phyloP scores from a whole-genome alignment of 768 basidiomycete genomes.

The Naematelia aurantialba region DNA sequence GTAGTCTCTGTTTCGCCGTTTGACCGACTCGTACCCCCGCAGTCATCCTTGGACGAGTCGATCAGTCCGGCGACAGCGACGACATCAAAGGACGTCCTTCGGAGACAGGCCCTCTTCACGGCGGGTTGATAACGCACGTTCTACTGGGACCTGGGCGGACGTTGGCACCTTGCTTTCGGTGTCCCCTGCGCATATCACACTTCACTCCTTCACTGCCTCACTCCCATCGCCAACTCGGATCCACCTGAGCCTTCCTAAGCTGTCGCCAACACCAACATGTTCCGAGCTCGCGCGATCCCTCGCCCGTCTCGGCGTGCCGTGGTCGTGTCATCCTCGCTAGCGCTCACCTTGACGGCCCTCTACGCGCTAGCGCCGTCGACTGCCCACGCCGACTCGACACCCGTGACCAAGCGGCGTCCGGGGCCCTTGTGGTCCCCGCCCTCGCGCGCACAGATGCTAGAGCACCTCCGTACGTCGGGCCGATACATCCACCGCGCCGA shows the following conservation, averaged over 20 bases:
- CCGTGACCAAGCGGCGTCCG: conserved; percentile 47
- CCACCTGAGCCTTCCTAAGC: too few relatives aligned
- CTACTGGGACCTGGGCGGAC: neutral
- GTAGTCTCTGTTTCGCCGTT: too few relatives aligned
- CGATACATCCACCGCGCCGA: conserved; percentile 26
- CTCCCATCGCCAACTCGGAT: too few relatives aligned
- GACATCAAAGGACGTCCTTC: neutral
- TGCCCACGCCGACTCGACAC: conserved; percentile 22
- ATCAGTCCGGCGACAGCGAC: too few relatives aligned
- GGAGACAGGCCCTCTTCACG: too few relatives aligned
- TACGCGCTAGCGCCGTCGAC: conserved; percentile 5
- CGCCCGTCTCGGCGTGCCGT: neutral
- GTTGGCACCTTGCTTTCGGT: too few relatives aligned
- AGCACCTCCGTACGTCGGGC: conserved; percentile 48
- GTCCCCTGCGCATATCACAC: too few relatives aligned
- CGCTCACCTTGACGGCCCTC: neutral
- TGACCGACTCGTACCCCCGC: too few relatives aligned
- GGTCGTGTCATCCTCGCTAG: neutral
- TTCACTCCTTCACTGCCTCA: too few relatives aligned
- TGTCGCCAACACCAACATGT: too few relatives aligned
- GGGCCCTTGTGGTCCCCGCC: conserved; percentile 52
- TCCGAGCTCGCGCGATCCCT: conserved; percentile 8
- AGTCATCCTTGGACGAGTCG: too few relatives aligned
- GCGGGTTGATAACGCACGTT: neutral
- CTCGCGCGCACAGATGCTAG: conserved; percentile 50